Evolutionary conservation across 2,329 filamentous ascomycete species (phyloP), one percentile per base, ranked within the genome.

Genomic region (Ceratocystis harringtonii): DNA sequence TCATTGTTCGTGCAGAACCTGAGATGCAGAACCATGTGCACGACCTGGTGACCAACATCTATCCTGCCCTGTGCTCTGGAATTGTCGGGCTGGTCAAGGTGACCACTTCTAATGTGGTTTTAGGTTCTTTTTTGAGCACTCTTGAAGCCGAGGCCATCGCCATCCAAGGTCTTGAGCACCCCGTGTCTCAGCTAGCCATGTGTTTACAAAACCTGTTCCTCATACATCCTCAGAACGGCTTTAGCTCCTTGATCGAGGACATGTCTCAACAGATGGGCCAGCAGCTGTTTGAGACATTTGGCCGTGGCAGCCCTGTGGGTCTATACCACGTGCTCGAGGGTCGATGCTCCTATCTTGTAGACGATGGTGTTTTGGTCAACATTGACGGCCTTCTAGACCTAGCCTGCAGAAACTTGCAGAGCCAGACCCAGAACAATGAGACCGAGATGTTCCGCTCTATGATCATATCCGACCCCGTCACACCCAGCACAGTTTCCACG

Each of bases 201-300:
- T 62, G 61, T 28, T n/a, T 62, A n/a, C 61, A 43, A 28, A 30
- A 45, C n/a, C 43, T 62, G 17, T 62, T 62, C 36, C 25, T 30
- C 15, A 28, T 62, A 1, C 28, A 32, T 10, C 30, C 43, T 15
- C 22, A 62, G 17, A 25, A 62, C 10, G 25, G 22, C 25, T 50
- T 62, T n/a, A n/a, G 41, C 7, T 22, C 17, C 44, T 50, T 52
- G 22, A 22, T 62, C 6, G 43, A 32, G 25, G 44, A 62, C 25
- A 36, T 62, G 2, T 62, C 43, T 8, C 43, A 62, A 6, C 44
- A 30, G n/a, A 32, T 48, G 25, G 22, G 61, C 28, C 61, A 62
- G 17, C 12, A 32, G n/a, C 17, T 36, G 19, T 62, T 62, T 52
- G 44, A 52, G 8, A n/a, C 43, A 5, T 62, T 62, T 22, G 61